Evolutionary conservation across 176 grass and related monocot genomes (phyloP), one percentile per base, ranked within the genome.

Genomic region (Eleusine coracana): DNA sequence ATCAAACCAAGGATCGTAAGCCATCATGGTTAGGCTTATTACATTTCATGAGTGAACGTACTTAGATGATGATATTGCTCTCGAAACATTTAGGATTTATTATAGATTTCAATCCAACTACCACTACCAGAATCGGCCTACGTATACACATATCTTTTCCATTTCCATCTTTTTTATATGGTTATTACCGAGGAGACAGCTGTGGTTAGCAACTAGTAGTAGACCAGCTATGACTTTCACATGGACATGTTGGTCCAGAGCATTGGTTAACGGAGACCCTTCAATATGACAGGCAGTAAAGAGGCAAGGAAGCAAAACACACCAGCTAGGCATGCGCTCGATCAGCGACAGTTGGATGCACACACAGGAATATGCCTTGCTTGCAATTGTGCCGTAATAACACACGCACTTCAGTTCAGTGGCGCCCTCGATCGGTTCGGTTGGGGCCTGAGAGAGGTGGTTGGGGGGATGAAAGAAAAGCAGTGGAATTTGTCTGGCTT

Each of bases 351-450:
- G 73, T 75, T 39, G 51, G 73, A 23, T 21, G 29, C 52, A n/a
- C 21, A 14, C 1, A 5, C 34, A 40, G 18, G 76, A 79, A 67
- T 39, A 79, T 79, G 77, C 77, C 62, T 79, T 79, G 77, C 77
- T 79, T 68, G 29, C 63, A n/a, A 31, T 37, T 66, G 42, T 50
- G 76, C 11, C 16, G 25, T 36, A 36, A 50, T 66, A 16, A 52
- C 63, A 38, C 63, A 34, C 28, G 25, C 60, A 14, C 63, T 66
- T 66, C 29, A 29, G 63, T 5, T 42, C 5, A 21, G n/a, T 39
- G 51, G 73, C n/a, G 50, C 40, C 41, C 10, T 66, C 9, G 6
- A 50, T n/a, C 21, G 76, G 42, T 13, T 51, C 21, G 75, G 20
- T 27, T 7, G n/a, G 10, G 60, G 14, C 1, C 36, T 38, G 21